A percentile compares a stretch with the other conserved stretches of the same genome.
These are phyloP conservation scores for Anthracocystis walkeri DNA, from an alignment of 1,284 basidiomycete species.

Conservation along the genomic window DNA sequence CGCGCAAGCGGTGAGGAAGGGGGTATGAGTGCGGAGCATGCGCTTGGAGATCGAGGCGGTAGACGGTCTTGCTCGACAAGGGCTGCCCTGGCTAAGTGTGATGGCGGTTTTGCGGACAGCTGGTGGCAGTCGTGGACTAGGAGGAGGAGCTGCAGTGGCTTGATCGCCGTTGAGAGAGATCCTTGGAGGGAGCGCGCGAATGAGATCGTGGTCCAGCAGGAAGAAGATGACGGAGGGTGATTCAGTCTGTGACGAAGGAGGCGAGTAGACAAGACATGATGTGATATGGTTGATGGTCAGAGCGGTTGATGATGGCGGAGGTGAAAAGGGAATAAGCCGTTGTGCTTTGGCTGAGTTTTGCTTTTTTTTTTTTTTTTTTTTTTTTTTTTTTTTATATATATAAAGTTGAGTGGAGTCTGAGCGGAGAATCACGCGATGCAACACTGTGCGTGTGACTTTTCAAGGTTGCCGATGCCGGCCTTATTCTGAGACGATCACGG, in stretches of 20 bases:
- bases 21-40: slow-evolving; percentile 5
- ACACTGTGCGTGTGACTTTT: neutral
- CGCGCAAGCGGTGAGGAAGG: neutral
- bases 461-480: neutral
- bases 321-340: slow-evolving; percentile 7
- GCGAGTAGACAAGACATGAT: neutral
- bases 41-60: neutral
- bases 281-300: neutral
- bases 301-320: neutral
- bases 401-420: neutral
- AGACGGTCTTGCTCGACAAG: too few species aligned
- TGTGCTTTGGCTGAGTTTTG: slow-evolving; percentile 16
- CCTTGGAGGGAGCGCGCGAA: neutral
- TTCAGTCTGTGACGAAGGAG: neutral
- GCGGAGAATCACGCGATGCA: neutral
- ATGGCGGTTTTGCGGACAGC: neutral
- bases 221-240: neutral
- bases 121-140: neutral
- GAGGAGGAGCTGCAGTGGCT: neutral
- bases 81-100: neutral
- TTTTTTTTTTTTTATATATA: neutral
- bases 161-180: neutral
- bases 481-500: too few species aligned
- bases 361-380: neutral
- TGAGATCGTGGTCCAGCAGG: slow-evolving; percentile 1